Conservation (phyloP, 306 rosid genomes). For the Acacia confusa region DNA sequence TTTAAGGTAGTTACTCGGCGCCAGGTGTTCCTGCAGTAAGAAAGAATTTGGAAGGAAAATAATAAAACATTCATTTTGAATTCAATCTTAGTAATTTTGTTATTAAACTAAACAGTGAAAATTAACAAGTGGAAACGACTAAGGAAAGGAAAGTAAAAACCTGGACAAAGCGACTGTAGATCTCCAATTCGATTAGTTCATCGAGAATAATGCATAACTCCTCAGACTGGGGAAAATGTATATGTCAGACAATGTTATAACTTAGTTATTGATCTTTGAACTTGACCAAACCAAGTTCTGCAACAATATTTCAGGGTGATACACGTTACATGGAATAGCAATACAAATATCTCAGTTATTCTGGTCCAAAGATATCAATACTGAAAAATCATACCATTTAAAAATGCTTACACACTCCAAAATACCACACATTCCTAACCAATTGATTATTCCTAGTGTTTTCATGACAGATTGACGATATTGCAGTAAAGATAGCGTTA, state of each 20-base stretch:
- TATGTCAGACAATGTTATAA: constrained; percentile 24
- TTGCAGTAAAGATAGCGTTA: background rate
- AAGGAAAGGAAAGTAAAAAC: constrained; percentile 41
- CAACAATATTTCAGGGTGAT: background rate
- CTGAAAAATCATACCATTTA: background rate
- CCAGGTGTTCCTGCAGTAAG: constrained; percentile 63
- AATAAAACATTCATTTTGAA: background rate
- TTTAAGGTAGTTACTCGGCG: constrained; percentile 83
- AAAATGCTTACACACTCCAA: background rate
- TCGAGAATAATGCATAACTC: constrained; percentile 57
- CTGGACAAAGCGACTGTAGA: constrained; percentile 71
- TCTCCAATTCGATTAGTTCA: constrained; percentile 45
- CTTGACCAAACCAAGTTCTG: constrained; percentile 3
- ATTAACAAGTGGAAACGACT: background rate
- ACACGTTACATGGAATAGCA: background rate
- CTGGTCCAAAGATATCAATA: background rate
- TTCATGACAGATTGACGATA: background rate
- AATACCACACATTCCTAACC: background rate
- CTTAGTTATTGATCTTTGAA: constrained; percentile 3
- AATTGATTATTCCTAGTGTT: background rate
- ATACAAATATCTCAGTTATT: background rate
- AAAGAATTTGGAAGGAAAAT: constrained; percentile 7
- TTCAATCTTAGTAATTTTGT: constrained; percentile 1
- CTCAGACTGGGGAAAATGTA: constrained; percentile 49
- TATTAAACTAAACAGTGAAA: background rate